Conservation (phyloP, 495 filamentous ascomycete species). For the Immersiella caudata region DNA sequence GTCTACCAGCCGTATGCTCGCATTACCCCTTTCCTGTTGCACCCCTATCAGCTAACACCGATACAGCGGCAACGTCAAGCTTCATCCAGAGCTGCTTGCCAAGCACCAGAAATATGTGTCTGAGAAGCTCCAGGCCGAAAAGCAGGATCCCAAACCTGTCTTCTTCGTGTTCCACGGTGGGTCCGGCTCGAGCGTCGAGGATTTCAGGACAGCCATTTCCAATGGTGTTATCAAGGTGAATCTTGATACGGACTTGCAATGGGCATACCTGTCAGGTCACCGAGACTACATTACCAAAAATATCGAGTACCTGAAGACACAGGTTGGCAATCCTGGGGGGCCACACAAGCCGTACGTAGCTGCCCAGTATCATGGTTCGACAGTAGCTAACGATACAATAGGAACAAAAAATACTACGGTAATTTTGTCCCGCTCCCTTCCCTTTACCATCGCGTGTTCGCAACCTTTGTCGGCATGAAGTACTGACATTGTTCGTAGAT, state of each 20-base stretch:
- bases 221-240: slow-evolving; percentile 93
- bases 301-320: slow-evolving; percentile 85
- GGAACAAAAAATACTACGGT: slow-evolving; percentile 49
- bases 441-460: neutral
- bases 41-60: neutral
- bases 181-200: slow-evolving; percentile 83
- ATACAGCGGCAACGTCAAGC: slow-evolving; percentile 77
- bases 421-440: neutral
- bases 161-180: slow-evolving; percentile 99
- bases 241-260: slow-evolving; percentile 84
- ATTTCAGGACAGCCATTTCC: slow-evolving; percentile 82
- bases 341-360: slow-evolving; percentile 71
- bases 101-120: slow-evolving; percentile 94
- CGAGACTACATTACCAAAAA: slow-evolving; percentile 88
- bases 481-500: neutral
- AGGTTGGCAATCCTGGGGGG: slow-evolving; percentile 91
- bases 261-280: slow-evolving; percentile 87
- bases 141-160: slow-evolving; percentile 81
- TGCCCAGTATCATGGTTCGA: too few relatives aligned
- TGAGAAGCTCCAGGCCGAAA: slow-evolving; percentile 56
- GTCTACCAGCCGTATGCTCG: slow-evolving; percentile 79
- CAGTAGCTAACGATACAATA: too few relatives aligned
- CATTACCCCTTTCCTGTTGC: neutral
- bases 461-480: too few relatives aligned
- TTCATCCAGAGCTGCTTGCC: slow-evolving; percentile 88